Percentiles rank a stretch among this genome's conserved stretches.
These are phyloP conservation scores for Saccharum officinarum DNA, from an alignment of 176 grass and related monocot genomes.

Conservation along the genomic window DNA sequence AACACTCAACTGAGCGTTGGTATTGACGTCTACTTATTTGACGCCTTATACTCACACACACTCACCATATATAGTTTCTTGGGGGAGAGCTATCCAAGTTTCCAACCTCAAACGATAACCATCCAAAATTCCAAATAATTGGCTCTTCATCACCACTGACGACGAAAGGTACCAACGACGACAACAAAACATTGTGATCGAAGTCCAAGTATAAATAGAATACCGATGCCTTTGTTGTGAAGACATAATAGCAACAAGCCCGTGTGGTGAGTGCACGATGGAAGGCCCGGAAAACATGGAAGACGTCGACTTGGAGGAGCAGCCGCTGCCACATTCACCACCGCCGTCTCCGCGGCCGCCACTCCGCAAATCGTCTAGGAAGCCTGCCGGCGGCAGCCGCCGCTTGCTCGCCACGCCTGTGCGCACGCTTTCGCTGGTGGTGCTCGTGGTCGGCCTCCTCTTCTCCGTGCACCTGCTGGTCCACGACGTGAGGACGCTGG, in stretches of 20 bases:
- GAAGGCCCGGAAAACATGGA: conserved; percentile 20
- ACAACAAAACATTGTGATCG: not conserved
- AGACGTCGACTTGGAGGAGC: conserved; percentile 37
- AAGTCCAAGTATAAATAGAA: not conserved
- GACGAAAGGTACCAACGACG: not conserved
- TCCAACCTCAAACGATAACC: not conserved
- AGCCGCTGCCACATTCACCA: not conserved
- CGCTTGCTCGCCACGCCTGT: not conserved
- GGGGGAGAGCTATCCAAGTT: not conserved
- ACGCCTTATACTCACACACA: not conserved
- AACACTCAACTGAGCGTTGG: conserved; percentile 8
- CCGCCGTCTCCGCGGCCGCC: not conserved
- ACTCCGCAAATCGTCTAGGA: not conserved
- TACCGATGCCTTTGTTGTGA: not conserved
- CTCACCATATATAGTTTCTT: not conserved
- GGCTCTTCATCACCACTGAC: not conserved
- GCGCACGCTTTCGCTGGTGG: conserved; percentile 10
- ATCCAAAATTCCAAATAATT: not conserved
- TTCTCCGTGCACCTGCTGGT: conserved; percentile 21
- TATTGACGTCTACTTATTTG: conserved; percentile 18
- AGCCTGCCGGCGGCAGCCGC: not conserved
- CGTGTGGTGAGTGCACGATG: not conserved
- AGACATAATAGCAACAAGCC: not conserved
- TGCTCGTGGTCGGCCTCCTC: conserved; percentile 27
- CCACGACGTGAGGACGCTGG: conserved; percentile 21